A percentile compares a stretch with the other conserved stretches of the same genome.
Conservation (phyloP, 192 early-diverging fungal species). For the Umbelopsis vinacea region DNA sequence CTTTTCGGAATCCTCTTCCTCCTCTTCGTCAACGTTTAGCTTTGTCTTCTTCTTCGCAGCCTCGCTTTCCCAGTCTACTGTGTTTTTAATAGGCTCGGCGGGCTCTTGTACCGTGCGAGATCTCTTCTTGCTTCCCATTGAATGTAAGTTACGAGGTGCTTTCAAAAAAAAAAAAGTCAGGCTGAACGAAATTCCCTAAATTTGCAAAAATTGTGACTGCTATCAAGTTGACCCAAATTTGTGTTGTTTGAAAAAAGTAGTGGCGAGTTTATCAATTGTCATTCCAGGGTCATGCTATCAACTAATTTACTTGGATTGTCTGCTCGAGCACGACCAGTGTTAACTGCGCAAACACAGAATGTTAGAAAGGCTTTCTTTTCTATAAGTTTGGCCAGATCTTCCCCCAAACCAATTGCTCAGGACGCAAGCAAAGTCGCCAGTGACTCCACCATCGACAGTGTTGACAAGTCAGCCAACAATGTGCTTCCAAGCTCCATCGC, state of each 20-base stretch:
- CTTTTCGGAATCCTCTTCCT: neutral
- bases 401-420: neutral
- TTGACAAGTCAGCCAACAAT: conserved; percentile 3
- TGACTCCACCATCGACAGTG: neutral
- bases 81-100: neutral
- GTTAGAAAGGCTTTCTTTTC: neutral
- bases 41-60: neutral
- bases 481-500: conserved; percentile 6
- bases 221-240: neutral
- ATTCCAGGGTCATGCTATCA: conserved; percentile 2
- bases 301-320: conserved; percentile 1
- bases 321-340: conserved; percentile 1
- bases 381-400: neutral
- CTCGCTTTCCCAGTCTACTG: neutral
- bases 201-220: conserved; percentile 11
- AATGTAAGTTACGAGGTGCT: neutral
- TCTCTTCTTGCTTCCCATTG: conserved; percentile 21
- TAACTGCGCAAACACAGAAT: neutral
- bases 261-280: neutral
- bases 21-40: neutral
- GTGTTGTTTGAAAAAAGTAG: neutral
- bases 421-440: neutral
- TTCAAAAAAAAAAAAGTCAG: too few species aligned
- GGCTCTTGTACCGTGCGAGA: neutral
- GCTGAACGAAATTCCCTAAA: neutral